Percentiles rank a stretch among this genome's conserved stretches.
phyloP scores from a whole-genome alignment of 2,329 filamentous ascomycete species.

The Plectosphaerella sp. region DNA sequence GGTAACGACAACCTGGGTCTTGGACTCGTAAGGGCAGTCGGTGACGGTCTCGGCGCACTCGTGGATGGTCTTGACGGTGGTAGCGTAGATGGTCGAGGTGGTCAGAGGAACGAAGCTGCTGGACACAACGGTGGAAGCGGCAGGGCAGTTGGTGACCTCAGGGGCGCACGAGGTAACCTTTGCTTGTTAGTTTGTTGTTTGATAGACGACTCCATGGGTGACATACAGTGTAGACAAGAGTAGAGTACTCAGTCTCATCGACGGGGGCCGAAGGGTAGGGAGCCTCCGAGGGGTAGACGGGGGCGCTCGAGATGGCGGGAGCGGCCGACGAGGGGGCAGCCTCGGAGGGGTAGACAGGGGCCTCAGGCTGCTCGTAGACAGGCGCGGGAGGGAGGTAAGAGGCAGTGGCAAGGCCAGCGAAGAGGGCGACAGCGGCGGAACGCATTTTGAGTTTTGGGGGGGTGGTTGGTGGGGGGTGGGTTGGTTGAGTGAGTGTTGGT shows the following conservation, averaged over 20 bases:
- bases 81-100: conserved; percentile 44
- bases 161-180: conserved; percentile 55
- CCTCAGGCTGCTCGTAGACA: not conserved
- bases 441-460: conserved; percentile 48
- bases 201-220: too few species aligned
- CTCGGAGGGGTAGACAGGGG: not conserved
- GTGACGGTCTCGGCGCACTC: conserved; percentile 56
- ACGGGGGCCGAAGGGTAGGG: too few species aligned
- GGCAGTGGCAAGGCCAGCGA: conserved; percentile 35
- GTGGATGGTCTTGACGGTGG: conserved; percentile 57
- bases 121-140: conserved; percentile 34
- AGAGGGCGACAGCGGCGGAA: conserved; percentile 50
- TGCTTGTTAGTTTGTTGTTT: too few species aligned
- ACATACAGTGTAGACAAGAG: too few species aligned
- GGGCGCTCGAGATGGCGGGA: not conserved
- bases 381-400: not conserved
- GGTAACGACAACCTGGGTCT: conserved; percentile 13
- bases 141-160: conserved; percentile 59
- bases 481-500: conserved; percentile 20
- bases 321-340: not conserved
- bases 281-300: conserved; percentile 15
- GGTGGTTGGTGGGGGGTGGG: conserved; percentile 20
- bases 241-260: conserved; percentile 15
- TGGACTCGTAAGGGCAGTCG: conserved; percentile 49
- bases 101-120: conserved; percentile 27